These are phyloP conservation scores for Sungouiozyma ichnusensis DNA, from an alignment of 805 yeast species.

Conservation along the genomic window DNA sequence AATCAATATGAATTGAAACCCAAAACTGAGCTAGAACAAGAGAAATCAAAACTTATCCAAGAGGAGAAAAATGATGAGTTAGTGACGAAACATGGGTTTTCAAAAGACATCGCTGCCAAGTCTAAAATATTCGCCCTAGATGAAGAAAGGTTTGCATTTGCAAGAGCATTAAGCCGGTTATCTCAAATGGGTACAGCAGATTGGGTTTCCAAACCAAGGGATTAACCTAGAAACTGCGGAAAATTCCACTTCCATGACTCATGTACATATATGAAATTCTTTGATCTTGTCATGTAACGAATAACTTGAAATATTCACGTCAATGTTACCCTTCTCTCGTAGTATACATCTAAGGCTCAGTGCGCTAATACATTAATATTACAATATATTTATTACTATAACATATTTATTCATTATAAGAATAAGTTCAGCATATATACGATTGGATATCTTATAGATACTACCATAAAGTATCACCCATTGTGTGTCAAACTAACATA, in stretches of 20 bases:
- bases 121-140: slow-evolving; percentile 77
- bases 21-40: slow-evolving; percentile 5
- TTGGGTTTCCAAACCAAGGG: slow-evolving; percentile 45
- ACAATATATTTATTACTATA: too few relatives aligned
- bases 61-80: slow-evolving; percentile 47
- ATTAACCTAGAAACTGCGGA: not conserved
- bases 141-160: slow-evolving; percentile 94
- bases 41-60: slow-evolving; percentile 23
- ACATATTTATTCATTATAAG: too few relatives aligned
- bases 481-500: too few relatives aligned
- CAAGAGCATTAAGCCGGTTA: slow-evolving; percentile 83
- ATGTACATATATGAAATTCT: too few relatives aligned
- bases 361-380: too few relatives aligned
- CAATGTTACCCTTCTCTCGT: too few relatives aligned
- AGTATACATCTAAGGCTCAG: too few relatives aligned
- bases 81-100: slow-evolving; percentile 69
- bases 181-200: slow-evolving; percentile 90
- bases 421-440: not conserved
- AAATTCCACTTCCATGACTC: too few relatives aligned
- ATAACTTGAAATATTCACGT: not conserved
- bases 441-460: not conserved
- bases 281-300: too few relatives aligned
- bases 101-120: slow-evolving; percentile 56
- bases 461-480: too few relatives aligned
- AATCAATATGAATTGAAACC: slow-evolving; percentile 29